Conservation (phyloP, 495 filamentous ascomycete genomes). For the Penicillium psychrofluorescens region DNA sequence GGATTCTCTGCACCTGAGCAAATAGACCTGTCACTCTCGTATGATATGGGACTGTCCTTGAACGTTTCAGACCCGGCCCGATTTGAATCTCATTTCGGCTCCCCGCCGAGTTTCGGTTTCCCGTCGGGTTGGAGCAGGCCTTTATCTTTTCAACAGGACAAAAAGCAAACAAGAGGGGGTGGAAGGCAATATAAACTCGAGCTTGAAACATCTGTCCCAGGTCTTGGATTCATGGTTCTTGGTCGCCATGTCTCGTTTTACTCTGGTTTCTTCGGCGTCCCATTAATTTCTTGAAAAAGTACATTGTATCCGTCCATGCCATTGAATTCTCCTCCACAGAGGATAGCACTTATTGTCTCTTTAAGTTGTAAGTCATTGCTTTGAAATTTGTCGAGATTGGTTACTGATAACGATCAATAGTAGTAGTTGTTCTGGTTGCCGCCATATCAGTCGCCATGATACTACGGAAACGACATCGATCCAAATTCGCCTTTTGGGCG, state of each 20-base stretch:
- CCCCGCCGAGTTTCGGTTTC: too few species aligned
- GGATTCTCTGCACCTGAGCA: too few species aligned
- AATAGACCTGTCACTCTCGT: too few species aligned
- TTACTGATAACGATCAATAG: not conserved
- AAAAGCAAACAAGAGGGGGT: not conserved
- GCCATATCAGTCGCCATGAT: too few species aligned
- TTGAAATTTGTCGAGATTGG: not conserved
- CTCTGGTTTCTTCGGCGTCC: not conserved
- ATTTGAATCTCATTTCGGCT: conserved; percentile 5
- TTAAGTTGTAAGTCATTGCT: not conserved
- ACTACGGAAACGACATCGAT: too few species aligned
- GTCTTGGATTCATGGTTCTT: not conserved
- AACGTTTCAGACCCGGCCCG: conserved; percentile 5
- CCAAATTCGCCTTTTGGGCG: too few species aligned
- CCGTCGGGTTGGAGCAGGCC: too few species aligned
- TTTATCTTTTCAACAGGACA: not conserved
- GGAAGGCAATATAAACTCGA: too few species aligned
- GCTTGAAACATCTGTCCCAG: not conserved
- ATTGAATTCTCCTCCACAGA: not conserved
- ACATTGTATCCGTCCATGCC: not conserved
- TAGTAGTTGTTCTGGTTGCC: too few species aligned
- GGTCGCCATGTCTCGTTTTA: not conserved
- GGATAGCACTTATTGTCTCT: not conserved
- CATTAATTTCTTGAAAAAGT: not conserved
- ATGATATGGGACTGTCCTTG: too few species aligned